Evolutionary conservation across 345 rosid genomes (phyloP), one percentile per base, ranked within the genome.

Genomic region (Arabidopsis thaliana): DNA sequence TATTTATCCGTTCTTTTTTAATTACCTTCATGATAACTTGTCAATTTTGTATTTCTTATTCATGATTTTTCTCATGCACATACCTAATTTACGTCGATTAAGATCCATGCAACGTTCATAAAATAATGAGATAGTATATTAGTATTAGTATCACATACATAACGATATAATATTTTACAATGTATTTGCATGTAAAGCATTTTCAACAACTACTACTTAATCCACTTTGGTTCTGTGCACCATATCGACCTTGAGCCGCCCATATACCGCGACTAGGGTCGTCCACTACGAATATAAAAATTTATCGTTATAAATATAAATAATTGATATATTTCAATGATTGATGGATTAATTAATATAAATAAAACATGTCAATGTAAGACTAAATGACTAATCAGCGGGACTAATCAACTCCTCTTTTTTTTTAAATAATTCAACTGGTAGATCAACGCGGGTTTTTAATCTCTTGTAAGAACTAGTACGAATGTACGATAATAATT

Each of bases 181-280:
- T 41, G 12, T 13, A 41, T 44, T 4, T 44, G 6, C n/a, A 5
- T 13, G 48, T 44, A 44, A 44, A 44, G 48, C 16, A 44, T 1
- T 1, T 7, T 38, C 12, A 38, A 4, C 3, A 12, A 12, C 46
- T 38, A 9, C 10, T 38, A 2, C 8, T 38, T 38, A 16, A 16
- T 16, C 20, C 42, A 38, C 6, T 12, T 13, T 42, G 5, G 5
- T 52, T 42, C 13, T 62, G 32, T 28, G 32, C 32, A 62, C 56
- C 37, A 55, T 23, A 45, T 45, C 45, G 22, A 44, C 65, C 56
- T 56, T 25, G 46, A 45, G 48, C 71, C 65, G 57, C 49, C 65
- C 30, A 24, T n/a, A 2, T 2, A 45, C 13, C 36, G 66, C 24
- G 67, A 59, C 50, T 40, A 12, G 2, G 40, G 71, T 73, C 70